Percentiles rank a stretch among this genome's conserved stretches.
Evolutionary conservation across 2,329 filamentous ascomycete species (phyloP).

Genomic region (Cadophora sp.): DNA sequence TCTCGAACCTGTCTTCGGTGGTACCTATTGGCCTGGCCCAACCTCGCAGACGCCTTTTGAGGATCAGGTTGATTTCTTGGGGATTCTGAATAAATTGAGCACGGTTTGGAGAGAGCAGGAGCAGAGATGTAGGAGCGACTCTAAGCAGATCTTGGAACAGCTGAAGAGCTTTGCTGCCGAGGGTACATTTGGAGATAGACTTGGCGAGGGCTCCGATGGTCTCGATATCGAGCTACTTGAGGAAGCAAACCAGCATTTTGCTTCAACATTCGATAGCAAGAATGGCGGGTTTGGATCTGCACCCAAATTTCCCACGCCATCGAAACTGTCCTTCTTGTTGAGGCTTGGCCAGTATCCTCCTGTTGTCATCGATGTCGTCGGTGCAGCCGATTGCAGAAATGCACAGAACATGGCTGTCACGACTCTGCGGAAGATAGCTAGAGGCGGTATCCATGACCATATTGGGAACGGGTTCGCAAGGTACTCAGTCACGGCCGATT

Average conservation of each 20-base stretch:
- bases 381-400: conserved; percentile 74
- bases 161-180: conserved; percentile 88
- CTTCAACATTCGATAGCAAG: conserved; percentile 77
- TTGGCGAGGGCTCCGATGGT: conserved; percentile 63
- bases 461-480: conserved; percentile 81
- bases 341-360: conserved; percentile 73
- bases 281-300: conserved; percentile 81
- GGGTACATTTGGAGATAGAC: conserved; percentile 66
- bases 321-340: conserved; percentile 83
- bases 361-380: conserved; percentile 86
- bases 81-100: conserved; percentile 80
- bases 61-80: conserved; percentile 78
- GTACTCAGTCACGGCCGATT: conserved; percentile 90
- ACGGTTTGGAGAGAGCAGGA: conserved; percentile 84
- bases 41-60: conserved; percentile 49
- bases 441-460: conserved; percentile 75
- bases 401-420: conserved; percentile 81
- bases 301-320: conserved; percentile 90
- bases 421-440: conserved; percentile 80
- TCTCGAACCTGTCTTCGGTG: conserved; percentile 92
- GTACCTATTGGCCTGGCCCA: conserved; percentile 84
- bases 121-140: conserved; percentile 80
- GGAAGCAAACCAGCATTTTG: conserved; percentile 84
- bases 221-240: conserved; percentile 91
- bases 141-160: conserved; percentile 80